These are phyloP conservation scores for Xylaria telfairii DNA, from an alignment of 495 filamentous ascomycete genomes.

Conservation along the genomic window DNA sequence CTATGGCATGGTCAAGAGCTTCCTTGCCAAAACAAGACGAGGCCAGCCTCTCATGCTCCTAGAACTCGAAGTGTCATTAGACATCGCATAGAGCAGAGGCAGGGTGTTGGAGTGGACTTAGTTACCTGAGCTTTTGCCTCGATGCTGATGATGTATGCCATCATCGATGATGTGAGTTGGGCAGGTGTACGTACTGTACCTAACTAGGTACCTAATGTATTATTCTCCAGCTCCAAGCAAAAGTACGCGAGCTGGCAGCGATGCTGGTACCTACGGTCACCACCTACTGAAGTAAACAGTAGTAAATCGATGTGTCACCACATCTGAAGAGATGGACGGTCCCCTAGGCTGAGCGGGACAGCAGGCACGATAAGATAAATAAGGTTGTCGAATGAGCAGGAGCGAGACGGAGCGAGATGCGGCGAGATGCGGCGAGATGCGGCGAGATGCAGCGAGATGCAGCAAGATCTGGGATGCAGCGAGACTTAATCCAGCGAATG, in stretches of 20 bases:
- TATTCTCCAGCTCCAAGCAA: no score
- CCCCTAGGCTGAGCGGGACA: conserved; percentile 8
- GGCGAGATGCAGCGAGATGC: not conserved
- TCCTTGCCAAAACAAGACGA: conserved; percentile 61
- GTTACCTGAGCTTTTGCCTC: conserved; percentile 51
- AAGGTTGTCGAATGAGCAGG: not conserved
- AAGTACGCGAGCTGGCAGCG: conserved; percentile 1
- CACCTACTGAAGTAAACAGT: conserved; percentile 22
- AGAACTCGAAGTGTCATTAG: conserved; percentile 37
- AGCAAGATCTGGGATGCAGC: no score
- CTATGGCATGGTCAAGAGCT: conserved; percentile 75
- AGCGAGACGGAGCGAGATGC: not conserved
- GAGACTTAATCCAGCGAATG: not conserved
- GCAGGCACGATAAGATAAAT: not conserved
- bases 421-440: not conserved
- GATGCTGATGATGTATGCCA: conserved; percentile 34
- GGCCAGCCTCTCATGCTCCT: conserved; percentile 69
- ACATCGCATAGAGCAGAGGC: not conserved
- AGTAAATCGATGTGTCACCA: conserved; percentile 6
- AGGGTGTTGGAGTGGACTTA: not conserved
- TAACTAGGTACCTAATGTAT: no score
- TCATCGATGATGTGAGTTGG: no score
- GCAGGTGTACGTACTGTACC: not conserved
- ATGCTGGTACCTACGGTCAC: conserved; percentile 8
- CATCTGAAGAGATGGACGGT: conserved; percentile 11